phyloP scores from a whole-genome alignment of 2,329 filamentous ascomycete species.

The Xylariaceae sp. region DNA sequence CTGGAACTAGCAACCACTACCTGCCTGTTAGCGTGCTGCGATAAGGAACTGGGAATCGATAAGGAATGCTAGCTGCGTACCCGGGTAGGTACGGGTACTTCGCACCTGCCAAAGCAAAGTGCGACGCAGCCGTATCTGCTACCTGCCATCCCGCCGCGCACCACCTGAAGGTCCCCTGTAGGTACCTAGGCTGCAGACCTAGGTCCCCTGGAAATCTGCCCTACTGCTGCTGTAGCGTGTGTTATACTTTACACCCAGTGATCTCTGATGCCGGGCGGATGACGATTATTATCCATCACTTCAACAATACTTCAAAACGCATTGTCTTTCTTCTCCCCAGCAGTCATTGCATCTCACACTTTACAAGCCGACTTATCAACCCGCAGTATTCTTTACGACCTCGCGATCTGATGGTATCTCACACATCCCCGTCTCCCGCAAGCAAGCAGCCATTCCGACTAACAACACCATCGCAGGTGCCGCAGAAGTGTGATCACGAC shows the following conservation, averaged over 20 bases:
- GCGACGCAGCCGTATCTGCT: background rate
- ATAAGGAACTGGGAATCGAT: constrained; percentile 29
- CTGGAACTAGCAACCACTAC: constrained; percentile 2
- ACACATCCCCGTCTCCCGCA: background rate
- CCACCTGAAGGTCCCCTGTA: background rate
- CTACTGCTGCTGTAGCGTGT: background rate
- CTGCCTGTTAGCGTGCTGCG: constrained; percentile 22
- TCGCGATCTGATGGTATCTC: background rate
- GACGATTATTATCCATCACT: background rate
- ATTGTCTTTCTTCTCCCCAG: background rate
- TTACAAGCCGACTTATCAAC: background rate
- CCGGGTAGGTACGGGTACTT: no score
- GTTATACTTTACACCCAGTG: background rate
- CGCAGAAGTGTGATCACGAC: background rate
- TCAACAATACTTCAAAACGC: background rate
- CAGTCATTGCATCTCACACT: background rate
- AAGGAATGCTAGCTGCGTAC: constrained; percentile 4
- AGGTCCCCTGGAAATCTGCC: no score
- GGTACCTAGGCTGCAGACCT: no score
- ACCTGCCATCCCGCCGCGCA: background rate
- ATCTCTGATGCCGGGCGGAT: background rate
- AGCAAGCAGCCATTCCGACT: background rate
- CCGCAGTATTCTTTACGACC: background rate
- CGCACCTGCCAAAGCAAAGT: background rate
- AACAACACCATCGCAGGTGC: background rate